Evolutionary conservation across 164 flowering plant genomes (phyloP).

Genomic region (Annona cherimola): DNA sequence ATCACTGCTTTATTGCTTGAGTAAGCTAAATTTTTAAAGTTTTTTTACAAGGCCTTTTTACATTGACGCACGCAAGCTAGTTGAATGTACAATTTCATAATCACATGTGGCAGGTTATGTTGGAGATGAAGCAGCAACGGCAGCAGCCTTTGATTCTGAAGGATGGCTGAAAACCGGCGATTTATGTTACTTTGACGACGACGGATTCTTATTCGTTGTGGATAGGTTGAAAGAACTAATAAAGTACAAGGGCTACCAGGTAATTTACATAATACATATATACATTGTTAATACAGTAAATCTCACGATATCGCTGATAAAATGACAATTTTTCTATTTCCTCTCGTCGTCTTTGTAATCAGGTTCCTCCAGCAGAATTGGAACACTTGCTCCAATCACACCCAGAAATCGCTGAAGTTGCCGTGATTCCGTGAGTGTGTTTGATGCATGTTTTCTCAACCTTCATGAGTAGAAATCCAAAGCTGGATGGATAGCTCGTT

Average conservation of each 20-base stretch:
- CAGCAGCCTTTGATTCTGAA: conserved; percentile 23
- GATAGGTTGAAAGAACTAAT: conserved; percentile 32
- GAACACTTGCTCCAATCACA: conserved; percentile 11
- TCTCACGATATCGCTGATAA: no score
- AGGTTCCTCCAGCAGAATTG: conserved; percentile 14
- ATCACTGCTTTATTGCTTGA: no score
- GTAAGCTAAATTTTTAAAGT: no score
- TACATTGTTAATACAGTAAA: no score
- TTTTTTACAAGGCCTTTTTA: no score
- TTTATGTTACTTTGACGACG: conserved; percentile 51
- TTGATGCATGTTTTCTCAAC: no score
- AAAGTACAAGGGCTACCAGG: conserved; percentile 12
- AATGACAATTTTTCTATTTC: not conserved
- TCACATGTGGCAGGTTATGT: conserved; percentile 30
- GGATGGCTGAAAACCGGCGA: conserved; percentile 72
- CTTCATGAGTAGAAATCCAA: no score
- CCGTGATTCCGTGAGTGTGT: no score
- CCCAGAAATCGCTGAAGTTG: conserved; percentile 6
- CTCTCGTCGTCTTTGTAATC: not conserved
- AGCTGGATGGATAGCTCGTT: no score
- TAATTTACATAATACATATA: not conserved
- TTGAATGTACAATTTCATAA: no score
- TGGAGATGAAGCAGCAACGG: conserved; percentile 35
- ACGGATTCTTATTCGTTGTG: conserved; percentile 48
- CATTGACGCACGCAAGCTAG: no score